Base-by-base conservation (phyloP, 345 rosid genomes). In the Clarkia xantiana region DNA sequence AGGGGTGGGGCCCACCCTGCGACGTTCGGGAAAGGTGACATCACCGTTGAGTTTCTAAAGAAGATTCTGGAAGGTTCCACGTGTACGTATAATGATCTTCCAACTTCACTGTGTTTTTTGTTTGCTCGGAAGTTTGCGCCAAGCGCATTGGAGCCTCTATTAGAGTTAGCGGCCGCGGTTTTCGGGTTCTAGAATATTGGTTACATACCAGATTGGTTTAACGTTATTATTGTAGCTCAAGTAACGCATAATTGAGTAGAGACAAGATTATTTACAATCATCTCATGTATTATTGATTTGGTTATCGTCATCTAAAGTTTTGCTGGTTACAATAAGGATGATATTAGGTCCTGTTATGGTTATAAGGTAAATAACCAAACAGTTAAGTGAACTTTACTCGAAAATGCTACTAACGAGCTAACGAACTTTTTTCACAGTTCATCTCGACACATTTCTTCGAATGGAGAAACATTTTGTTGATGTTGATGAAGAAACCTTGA, bases 1-100 rank as follows among this genome's bases (percentile, higher is more conserved):
- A 69, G 90, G 39, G 87, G 98, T 2, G 94, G 96, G 11, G 85
- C 98, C 11, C 96, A 86, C 66, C 98, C 98, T 0, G 93, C 89
- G 40, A 78, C 85, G 0, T 91, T 67, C 57, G 80, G 87, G 1
- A 66, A 72, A 45, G 56, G 49, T n/a, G 94, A 91, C 50, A 58
- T 86, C 16, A 74, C 61, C 0, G 71, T 70, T 57, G 64, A 40
- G 20, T 91, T 86, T 52, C 72, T 91, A 49, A 69, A 54, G 66
- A 76, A 59, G 42, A 70, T 71, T 40, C 68, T 77, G 3, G 68
- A 63, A 44, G 63, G 69, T 53, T 60, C 68, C 13, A 9, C 57
- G 0, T 91, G 98, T 67, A 43, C 61, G 46, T 84, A 80, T 65
- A 86, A 80, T 58, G 54, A 67, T 67, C 75, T 73, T 45, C 53